Evolutionary conservation across 2,329 filamentous ascomycete genomes (phyloP), one percentile per base, ranked within the genome.

Genomic region (Sporothrix dimorphospora): DNA sequence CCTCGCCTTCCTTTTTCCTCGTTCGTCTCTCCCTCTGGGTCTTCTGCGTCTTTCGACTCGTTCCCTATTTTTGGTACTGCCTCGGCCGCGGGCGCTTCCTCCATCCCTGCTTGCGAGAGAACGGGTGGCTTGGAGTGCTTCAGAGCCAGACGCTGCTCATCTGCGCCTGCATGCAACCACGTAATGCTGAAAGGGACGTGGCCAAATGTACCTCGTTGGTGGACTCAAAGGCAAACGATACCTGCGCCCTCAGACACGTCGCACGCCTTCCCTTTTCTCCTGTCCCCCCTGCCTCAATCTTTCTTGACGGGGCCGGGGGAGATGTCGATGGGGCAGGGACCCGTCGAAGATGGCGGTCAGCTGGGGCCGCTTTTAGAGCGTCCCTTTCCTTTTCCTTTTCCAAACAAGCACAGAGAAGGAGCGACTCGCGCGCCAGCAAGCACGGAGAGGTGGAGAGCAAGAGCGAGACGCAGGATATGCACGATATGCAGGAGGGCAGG

Each of bases 401-500:
- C n/a, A n/a, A n/a, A n/a, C 30, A 34, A 34, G 51, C n/a, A 53
- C 49, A 65, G 21, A 14, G 30, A 21, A 68, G 16, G 45, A 21
- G 45, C 27, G 19, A 53, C 27, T 45, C 53, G 34, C 8, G 27
- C 19, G 40, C 21, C 7, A 27, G 40, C 38, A 59, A 59, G 21
- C 53, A 69, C 49, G 68, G 68, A 24, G 68, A 68, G 24, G 65
- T 49, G 34, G 66, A 38, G 49, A 40, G 53, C 68, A 27, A 27
- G 61, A 40, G 47, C 57, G 57, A 40, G 30, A 65, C 42, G 42
- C 42, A 65, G 45, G 57, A 65, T 47, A 45, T 47, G 49, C 30
- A 67, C 45, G 19, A 55, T 66, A 72, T 74, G 73, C 73, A 74
- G 72, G 73, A 70, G 53, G 69, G 70, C 34, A 72, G 73, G 72